These are phyloP conservation scores for Aspergillus funiculosus DNA, from an alignment of 495 filamentous ascomycete species.

Conservation along the genomic window DNA sequence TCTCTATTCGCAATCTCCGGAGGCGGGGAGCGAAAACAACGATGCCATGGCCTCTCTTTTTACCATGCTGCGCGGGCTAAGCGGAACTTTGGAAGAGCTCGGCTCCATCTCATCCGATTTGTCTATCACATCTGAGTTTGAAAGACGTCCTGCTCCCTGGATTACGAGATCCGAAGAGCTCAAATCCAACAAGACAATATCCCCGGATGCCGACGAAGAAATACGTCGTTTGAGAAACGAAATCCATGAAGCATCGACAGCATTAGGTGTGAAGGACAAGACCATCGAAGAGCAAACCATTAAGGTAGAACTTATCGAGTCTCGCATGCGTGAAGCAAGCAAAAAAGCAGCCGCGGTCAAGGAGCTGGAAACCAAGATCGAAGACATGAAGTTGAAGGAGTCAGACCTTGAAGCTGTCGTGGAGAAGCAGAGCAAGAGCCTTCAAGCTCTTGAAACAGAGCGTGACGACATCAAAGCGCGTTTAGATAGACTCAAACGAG, in stretches of 20 bases:
- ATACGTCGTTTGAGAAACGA: constrained; percentile 70
- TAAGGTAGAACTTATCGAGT: constrained; percentile 53
- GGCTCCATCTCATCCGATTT: constrained; percentile 67
- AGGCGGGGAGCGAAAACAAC: constrained; percentile 40
- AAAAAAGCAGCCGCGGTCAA: constrained; percentile 47
- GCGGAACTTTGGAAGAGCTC: constrained; percentile 63
- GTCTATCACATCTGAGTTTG: constrained; percentile 77
- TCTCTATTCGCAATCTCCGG: constrained; percentile 24
- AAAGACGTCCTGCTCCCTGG: constrained; percentile 72
- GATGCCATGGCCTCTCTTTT: constrained; percentile 64
- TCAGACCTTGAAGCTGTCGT: constrained; percentile 32
- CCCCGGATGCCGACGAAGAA: constrained; percentile 74
- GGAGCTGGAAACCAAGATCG: constrained; percentile 53
- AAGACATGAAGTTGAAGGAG: constrained; percentile 49
- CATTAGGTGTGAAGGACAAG: constrained; percentile 82
- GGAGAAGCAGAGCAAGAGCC: constrained; percentile 37
- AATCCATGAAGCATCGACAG: constrained; percentile 52
- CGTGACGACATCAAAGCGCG: constrained; percentile 70
- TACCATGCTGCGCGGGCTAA: constrained; percentile 59
- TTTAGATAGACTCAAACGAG: constrained; percentile 50
- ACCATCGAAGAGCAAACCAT: constrained; percentile 82
- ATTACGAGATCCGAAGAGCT: constrained; percentile 72
- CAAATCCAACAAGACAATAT: constrained; percentile 67
- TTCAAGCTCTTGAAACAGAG: constrained; percentile 53
- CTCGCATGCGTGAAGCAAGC: constrained; percentile 46